These are phyloP conservation scores for Rhodotorula sp. DNA, from an alignment of 1,284 basidiomycete species.

Conservation along the genomic window DNA sequence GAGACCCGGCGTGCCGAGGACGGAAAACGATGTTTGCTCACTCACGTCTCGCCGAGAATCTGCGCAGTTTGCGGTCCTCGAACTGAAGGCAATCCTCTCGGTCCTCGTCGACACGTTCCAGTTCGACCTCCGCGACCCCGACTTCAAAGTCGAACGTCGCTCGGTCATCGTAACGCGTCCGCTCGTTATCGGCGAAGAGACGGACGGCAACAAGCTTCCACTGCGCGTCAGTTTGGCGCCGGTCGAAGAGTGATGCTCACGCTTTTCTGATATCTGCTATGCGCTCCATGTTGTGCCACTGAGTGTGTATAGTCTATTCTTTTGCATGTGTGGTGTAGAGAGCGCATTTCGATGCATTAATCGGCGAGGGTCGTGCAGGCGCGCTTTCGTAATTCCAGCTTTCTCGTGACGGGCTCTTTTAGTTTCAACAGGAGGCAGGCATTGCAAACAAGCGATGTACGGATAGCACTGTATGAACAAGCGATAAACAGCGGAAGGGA, in stretches of 20 bases:
- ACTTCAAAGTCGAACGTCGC: slow-evolving; percentile 23
- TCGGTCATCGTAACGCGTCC: slow-evolving; percentile 35
- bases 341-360: neutral
- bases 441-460: neutral
- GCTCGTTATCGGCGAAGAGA: slow-evolving; percentile 32
- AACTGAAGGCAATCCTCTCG: slow-evolving; percentile 33
- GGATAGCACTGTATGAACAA: neutral
- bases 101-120: slow-evolving; percentile 32
- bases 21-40: neutral
- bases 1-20: no score
- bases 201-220: slow-evolving; percentile 27
- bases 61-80: slow-evolving; percentile 22
- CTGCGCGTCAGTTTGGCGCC: slow-evolving; percentile 26
- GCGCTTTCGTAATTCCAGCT: neutral
- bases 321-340: no score
- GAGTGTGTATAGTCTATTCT: neutral
- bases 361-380: neutral
- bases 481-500: no score
- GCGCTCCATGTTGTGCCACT: neutral
- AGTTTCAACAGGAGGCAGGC: no score
- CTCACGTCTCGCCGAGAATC: neutral
- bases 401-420: no score
- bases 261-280: no score
- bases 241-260: neutral
- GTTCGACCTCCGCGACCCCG: slow-evolving; percentile 21